phyloP scores from a whole-genome alignment of 352 stramenopile species.

The Thalassiosira gravida region DNA sequence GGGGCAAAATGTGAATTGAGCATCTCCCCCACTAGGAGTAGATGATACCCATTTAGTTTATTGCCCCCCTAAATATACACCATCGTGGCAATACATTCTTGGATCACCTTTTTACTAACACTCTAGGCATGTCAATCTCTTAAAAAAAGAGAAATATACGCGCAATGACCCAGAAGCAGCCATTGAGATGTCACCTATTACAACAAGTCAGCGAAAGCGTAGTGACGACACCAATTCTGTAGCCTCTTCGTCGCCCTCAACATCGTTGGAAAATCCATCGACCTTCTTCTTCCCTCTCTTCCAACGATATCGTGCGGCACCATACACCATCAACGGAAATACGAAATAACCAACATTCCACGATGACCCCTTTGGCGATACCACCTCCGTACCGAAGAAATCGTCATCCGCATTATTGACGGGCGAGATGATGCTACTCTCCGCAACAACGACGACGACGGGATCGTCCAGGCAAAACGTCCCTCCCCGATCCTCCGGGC shows the following conservation, averaged over 20 bases:
- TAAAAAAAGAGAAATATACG: no score
- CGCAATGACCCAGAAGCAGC: no score
- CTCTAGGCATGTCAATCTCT: no score
- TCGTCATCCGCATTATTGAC: background rate
- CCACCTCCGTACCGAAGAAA: constrained; percentile 5
- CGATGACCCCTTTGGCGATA: background rate
- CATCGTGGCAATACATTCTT: no score
- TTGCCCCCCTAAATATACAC: no score
- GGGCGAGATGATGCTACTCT: constrained; percentile 3
- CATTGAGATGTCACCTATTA: no score
- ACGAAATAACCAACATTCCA: background rate
- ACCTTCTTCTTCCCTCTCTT: constrained; percentile 6
- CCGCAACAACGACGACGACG: background rate
- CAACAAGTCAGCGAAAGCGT: no score
- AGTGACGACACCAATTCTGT: constrained; percentile 23
- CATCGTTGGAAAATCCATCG: constrained; percentile 4
- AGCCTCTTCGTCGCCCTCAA: constrained; percentile 13
- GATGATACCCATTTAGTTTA: no score
- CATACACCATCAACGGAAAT: background rate
- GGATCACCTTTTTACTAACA: no score
- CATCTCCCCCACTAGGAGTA: no score
- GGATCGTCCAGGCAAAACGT: constrained; percentile 24
- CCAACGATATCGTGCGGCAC: background rate
- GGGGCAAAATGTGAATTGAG: no score
- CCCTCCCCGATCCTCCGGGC: background rate